A percentile compares a stretch with the other conserved stretches of the same genome.
Evolutionary conservation across 148 eudicot species (phyloP).

Genomic region (Silene conica): DNA sequence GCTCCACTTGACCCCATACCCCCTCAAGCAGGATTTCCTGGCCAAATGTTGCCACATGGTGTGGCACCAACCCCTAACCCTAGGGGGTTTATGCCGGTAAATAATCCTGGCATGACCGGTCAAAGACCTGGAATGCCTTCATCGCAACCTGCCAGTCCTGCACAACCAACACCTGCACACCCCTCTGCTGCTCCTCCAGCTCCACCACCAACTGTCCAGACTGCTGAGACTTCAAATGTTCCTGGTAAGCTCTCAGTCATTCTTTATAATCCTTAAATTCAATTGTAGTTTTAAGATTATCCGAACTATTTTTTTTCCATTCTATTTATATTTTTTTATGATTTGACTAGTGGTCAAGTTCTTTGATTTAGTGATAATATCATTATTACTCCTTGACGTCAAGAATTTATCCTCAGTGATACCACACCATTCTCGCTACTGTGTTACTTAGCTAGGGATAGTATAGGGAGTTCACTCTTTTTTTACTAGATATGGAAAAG

Average conservation of each 20-base stretch:
- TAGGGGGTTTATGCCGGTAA: conserved; percentile 68
- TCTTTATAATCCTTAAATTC: neutral
- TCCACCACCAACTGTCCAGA: conserved; percentile 87
- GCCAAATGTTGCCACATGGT: conserved; percentile 58
- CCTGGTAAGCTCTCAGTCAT: conserved; percentile 51
- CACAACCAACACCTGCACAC: conserved; percentile 48
- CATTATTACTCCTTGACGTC: neutral
- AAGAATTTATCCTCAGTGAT: too few relatives aligned
- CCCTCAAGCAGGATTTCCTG: conserved; percentile 48
- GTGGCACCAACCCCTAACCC: conserved; percentile 43
- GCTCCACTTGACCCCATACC: conserved; percentile 51
- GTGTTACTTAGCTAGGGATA: neutral
- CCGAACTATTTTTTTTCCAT: neutral
- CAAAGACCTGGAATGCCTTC: conserved; percentile 67
- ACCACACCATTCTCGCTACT: too few relatives aligned
- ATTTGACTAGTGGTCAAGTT: neutral
- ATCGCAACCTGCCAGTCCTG: conserved; percentile 73
- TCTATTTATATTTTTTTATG: too few relatives aligned
- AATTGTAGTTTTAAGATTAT: neutral
- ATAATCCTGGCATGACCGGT: conserved; percentile 39
- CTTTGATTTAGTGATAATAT: neutral
- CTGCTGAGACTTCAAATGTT: conserved; percentile 85
- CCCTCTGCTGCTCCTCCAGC: conserved; percentile 62
- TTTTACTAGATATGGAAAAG: too few relatives aligned
- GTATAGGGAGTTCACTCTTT: neutral